Conservation (phyloP, 2,329 filamentous ascomycete genomes). For the Torrubiella hemipterigena region DNA sequence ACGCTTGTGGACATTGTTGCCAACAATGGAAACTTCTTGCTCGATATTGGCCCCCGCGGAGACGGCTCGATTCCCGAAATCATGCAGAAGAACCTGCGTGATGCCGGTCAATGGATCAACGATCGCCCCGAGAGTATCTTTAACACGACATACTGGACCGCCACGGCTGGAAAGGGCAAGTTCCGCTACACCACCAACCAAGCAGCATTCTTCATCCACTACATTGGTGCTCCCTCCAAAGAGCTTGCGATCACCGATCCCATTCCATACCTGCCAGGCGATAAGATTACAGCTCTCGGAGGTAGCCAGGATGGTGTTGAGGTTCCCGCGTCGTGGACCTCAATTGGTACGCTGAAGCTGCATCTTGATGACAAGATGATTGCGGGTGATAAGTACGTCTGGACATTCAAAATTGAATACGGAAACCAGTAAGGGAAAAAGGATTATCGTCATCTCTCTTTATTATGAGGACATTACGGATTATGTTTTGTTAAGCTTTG, state of each 20-base stretch:
- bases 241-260: constrained; percentile 27
- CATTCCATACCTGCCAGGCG: constrained; percentile 32
- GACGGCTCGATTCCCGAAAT: constrained; percentile 39
- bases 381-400: constrained; percentile 23
- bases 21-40: constrained; percentile 44
- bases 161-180: constrained; percentile 28
- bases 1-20: constrained; percentile 38
- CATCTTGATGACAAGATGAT: constrained; percentile 18
- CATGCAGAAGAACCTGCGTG: constrained; percentile 32
- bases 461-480: no score
- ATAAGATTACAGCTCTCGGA: constrained; percentile 32
- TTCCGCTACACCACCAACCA: constrained; percentile 38
- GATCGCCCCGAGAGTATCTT: constrained; percentile 41
- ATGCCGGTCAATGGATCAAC: constrained; percentile 42
- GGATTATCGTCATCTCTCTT: no score
- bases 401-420: constrained; percentile 19
- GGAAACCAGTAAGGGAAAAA: background rate
- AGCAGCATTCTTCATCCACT: constrained; percentile 40
- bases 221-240: constrained; percentile 27
- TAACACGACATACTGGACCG: constrained; percentile 43
- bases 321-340: constrained; percentile 9
- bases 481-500: no score
- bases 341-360: constrained; percentile 15
- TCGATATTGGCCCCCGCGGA: constrained; percentile 43
- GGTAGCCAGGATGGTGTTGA: constrained; percentile 12